Evolutionary conservation across 2,329 filamentous ascomycete genomes (phyloP), one percentile per base, ranked within the genome.

Genomic region (Cyphellophora attinorum): DNA sequence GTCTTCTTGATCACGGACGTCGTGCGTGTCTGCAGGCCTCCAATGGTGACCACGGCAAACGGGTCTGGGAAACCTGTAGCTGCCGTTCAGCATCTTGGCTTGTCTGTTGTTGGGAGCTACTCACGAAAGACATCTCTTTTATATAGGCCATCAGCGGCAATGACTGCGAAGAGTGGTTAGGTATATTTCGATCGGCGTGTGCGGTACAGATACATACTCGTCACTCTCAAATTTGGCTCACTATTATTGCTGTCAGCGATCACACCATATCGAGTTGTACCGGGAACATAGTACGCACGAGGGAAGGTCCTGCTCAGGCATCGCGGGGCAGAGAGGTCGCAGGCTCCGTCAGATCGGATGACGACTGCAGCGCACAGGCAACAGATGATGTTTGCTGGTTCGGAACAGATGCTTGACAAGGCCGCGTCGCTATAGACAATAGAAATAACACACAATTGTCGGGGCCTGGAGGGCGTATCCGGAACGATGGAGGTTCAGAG

Each of bases 61-160:
- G 91, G 91, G 61, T 98, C 91, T 40, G 91, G 91, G 50, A 96
- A 94, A 57, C 89, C 91, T 96, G 51, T 27, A 25, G 27, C 11
- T 12, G 13, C 35, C 16, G 43, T 19, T 43, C 27, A 18, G 11
- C 18, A 11, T 17, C 19, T 15, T 35, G 16, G 21, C 27, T 19
- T 38, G 15, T 37, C 34, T 33, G 13, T 21, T 6, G 50, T 32
- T 50, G 40, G 35, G 44, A 40, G 38, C 29, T 31, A 77, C 85
- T 53, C 81, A 96, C 91, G 77, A 65, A 98, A 96, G 42, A 98
- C 88, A 84, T 98, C 91, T 64, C 91, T 80, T 71, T 96, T 98
- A 72, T 95, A 96, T 48, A 98, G 72, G 41, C 91, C 91, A 72
- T 98, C 91, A 51, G 91, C 91, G 51, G 91, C 91, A 68, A 98